Base-by-base conservation (phyloP, 2,329 filamentous ascomycete species). In the Trichoderma sp. region DNA sequence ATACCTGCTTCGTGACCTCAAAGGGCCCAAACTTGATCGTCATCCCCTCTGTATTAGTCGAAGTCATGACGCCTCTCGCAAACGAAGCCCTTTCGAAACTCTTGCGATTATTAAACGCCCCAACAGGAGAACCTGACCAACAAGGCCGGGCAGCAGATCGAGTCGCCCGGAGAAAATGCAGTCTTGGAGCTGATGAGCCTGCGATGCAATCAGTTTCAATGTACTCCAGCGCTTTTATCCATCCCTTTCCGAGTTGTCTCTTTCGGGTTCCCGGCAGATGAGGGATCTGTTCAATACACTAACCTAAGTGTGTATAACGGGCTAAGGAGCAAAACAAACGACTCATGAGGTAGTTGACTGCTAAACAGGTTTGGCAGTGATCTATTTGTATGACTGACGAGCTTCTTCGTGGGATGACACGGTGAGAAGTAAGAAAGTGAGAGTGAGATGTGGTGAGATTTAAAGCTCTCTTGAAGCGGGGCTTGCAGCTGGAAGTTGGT, bases 1-100 rank as follows among this genome's bases (percentile, higher is more conserved):
- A 71, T 77, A 90, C 90, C 80, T 93, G 91, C 19, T 86, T 81
- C 14, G 90, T 91, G 63, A 96, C 90, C 66, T 90, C 81, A 73
- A 90, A 93, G 9, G 88, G 84, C 15, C 92, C 91, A 73, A 96
- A 95, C 73, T 87, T 82, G 70, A 94, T 75, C 26, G 39, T 65
- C 57, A 63, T 67, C 5, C 66, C 72, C 24, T 68, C 68, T 26
- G 67, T 64, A 21, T 65, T 71, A 34, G 75, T 71, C 19, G 70
- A 69, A 54, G 74, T 72, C 74, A 78, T 78, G 69, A 70, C 70
- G 66, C 63, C 51, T 30, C 64, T 55, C 12, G 17, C 47, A 47
- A 62, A 62, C 0, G 57, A 50, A 3, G 41, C 3, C 15, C 39
- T 63, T 21, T 17, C 21, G 14, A 45, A 21, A n/a, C n/a, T 15